phyloP scores from a whole-genome alignment of 2,329 filamentous ascomycete species.

The Ramularia endophylla region DNA sequence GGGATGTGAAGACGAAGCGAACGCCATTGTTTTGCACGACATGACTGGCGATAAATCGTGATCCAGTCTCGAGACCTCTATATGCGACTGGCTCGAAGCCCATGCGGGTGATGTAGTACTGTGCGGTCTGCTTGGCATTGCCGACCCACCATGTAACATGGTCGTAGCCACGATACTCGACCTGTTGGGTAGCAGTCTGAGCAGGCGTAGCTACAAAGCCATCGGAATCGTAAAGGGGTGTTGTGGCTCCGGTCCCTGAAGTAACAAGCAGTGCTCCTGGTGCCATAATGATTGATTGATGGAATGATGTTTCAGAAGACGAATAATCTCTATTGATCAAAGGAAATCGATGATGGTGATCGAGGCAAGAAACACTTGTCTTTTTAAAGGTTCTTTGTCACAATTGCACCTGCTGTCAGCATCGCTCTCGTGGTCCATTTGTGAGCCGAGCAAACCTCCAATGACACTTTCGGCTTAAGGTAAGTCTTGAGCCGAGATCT shows the following conservation, averaged over 20 bases:
- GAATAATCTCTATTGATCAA: not conserved
- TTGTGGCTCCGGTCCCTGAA: slow-evolving; percentile 24
- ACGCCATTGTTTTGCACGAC: slow-evolving; percentile 72
- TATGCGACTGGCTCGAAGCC: slow-evolving; percentile 81
- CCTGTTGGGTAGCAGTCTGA: slow-evolving; percentile 8
- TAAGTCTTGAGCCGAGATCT: slow-evolving; percentile 3
- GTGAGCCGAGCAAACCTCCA: not conserved
- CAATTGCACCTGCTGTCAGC: not conserved
- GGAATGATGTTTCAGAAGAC: too few species aligned
- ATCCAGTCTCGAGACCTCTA: slow-evolving; percentile 81
- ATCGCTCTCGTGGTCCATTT: not conserved
- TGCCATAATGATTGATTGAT: slow-evolving; percentile 25
- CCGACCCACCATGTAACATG: slow-evolving; percentile 95
- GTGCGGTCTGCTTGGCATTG: slow-evolving; percentile 91
- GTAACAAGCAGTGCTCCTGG: slow-evolving; percentile 34
- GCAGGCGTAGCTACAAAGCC: slow-evolving; percentile 7
- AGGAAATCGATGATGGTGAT: not conserved
- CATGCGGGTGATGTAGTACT: slow-evolving; percentile 82
- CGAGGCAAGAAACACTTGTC: not conserved
- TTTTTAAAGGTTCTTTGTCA: slow-evolving; percentile 3
- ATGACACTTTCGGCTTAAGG: slow-evolving; percentile 3
- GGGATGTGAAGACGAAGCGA: slow-evolving; percentile 78
- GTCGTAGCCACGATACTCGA: slow-evolving; percentile 72
- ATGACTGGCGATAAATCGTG: slow-evolving; percentile 72
- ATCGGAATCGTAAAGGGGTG: slow-evolving; percentile 18